A percentile compares a stretch with the other conserved stretches of the same genome.
phyloP scores from a whole-genome alignment of 257 asterid genomes.

The Solanum pennellii region DNA sequence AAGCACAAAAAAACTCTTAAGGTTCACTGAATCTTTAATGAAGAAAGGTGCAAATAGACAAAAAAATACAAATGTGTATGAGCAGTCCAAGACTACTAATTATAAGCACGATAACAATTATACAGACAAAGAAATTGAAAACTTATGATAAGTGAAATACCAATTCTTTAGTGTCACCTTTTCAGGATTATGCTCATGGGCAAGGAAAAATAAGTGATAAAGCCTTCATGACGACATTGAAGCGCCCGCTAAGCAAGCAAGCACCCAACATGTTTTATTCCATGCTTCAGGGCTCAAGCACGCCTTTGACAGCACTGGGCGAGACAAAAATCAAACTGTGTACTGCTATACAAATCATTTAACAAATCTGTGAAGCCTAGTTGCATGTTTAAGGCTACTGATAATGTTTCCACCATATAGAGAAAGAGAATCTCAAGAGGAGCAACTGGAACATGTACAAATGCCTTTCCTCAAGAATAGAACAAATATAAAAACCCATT shows the following conservation, averaged over 20 bases:
- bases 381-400: neutral
- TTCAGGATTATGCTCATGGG: neutral
- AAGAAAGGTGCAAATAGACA: neutral
- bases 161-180: neutral
- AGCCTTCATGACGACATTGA: neutral
- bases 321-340: neutral
- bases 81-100: neutral
- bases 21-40: neutral
- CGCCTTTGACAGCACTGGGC: neutral
- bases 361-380: neutral
- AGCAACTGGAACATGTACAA: neutral
- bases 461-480: neutral
- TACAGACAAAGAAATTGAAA: neutral
- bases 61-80: neutral
- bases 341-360: neutral
- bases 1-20: neutral
- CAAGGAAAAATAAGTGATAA: neutral
- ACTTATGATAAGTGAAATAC: neutral
- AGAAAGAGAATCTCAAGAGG: neutral
- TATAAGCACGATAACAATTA: neutral
- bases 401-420: neutral
- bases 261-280: neutral
- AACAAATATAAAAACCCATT: neutral
- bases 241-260: neutral
- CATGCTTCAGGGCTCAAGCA: neutral